These are phyloP conservation scores for Oleoguttula mirabilis DNA, from an alignment of 495 filamentous ascomycete genomes.

Conservation along the genomic window DNA sequence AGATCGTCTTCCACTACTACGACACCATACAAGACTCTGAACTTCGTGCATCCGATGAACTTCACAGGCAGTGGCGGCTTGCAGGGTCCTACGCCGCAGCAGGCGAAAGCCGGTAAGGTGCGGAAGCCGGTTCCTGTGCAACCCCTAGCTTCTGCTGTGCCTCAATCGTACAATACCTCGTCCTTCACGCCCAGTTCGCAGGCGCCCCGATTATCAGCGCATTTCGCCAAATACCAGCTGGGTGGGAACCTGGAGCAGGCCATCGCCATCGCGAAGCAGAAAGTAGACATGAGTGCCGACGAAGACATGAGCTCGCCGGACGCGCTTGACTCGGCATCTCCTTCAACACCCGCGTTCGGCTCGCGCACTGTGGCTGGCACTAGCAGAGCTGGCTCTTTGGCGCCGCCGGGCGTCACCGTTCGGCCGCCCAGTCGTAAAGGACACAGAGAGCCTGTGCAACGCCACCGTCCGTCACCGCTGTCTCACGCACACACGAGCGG, in stretches of 20 bases:
- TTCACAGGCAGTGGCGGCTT: neutral
- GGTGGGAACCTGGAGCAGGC: slow-evolving; percentile 50
- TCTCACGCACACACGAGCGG: neutral
- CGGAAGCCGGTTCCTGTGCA: neutral
- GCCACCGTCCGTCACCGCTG: slow-evolving; percentile 14
- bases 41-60: slow-evolving; percentile 19
- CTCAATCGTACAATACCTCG: slow-evolving; percentile 11
- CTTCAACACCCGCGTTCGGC: slow-evolving; percentile 1
- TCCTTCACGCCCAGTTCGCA: slow-evolving; percentile 49
- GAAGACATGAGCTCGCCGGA: slow-evolving; percentile 11
- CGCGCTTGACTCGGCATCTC: slow-evolving; percentile 24
- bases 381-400: slow-evolving; percentile 4
- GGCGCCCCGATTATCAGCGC: slow-evolving; percentile 63
- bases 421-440: slow-evolving; percentile 22
- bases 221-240: slow-evolving; percentile 55
- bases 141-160: slow-evolving; percentile 9
- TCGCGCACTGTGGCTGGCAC: neutral
- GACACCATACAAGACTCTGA: slow-evolving; percentile 1
- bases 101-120: neutral
- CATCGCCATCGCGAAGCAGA: slow-evolving; percentile 45
- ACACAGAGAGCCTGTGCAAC: slow-evolving; percentile 8
- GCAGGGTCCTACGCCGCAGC: neutral
- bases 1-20: slow-evolving; percentile 5
- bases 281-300: slow-evolving; percentile 40
- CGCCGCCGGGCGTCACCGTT: neutral